Evolutionary conservation across 2,329 filamentous ascomycete species (phyloP).

Genomic region (Beauveria varroae): DNA sequence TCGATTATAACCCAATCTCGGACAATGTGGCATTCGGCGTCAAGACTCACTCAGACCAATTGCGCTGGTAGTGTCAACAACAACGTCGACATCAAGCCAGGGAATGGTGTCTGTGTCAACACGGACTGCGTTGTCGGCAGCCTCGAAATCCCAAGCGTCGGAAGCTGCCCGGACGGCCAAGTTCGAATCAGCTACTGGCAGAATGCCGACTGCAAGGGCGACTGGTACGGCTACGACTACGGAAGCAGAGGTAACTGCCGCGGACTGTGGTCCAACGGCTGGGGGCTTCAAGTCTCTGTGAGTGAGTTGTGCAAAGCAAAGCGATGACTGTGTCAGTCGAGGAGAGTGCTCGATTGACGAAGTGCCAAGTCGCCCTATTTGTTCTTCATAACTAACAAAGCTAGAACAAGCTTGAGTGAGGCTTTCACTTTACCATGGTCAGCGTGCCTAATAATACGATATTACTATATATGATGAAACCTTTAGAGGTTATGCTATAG

Average conservation of each 20-base stretch:
- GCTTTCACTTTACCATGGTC: too few relatives aligned
- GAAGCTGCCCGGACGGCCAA: constrained; percentile 5
- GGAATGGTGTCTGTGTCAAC: constrained; percentile 1
- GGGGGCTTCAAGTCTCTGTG: constrained; percentile 2
- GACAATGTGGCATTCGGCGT: background rate
- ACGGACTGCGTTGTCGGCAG: constrained; percentile 2
- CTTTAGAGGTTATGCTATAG: background rate
- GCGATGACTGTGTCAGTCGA: constrained; percentile 4
- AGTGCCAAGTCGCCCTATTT: background rate
- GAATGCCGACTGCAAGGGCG: background rate
- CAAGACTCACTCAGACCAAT: background rate
- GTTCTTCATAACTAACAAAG: background rate
- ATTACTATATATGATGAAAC: background rate
- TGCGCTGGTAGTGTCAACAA: background rate
- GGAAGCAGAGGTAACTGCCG: constrained; percentile 1
- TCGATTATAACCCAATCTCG: background rate
- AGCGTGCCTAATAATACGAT: background rate
- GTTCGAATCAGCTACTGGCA: constrained; percentile 10
- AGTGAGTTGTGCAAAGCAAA: constrained; percentile 4
- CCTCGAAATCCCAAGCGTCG: background rate
- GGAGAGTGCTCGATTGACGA: background rate
- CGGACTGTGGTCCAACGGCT: constrained; percentile 1
- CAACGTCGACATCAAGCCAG: background rate
- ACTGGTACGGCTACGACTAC: constrained; percentile 10
- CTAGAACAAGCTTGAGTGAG: too few relatives aligned